Conservation (phyloP, 2,329 filamentous ascomycete species). For the Trichothecium sympodiale region DNA sequence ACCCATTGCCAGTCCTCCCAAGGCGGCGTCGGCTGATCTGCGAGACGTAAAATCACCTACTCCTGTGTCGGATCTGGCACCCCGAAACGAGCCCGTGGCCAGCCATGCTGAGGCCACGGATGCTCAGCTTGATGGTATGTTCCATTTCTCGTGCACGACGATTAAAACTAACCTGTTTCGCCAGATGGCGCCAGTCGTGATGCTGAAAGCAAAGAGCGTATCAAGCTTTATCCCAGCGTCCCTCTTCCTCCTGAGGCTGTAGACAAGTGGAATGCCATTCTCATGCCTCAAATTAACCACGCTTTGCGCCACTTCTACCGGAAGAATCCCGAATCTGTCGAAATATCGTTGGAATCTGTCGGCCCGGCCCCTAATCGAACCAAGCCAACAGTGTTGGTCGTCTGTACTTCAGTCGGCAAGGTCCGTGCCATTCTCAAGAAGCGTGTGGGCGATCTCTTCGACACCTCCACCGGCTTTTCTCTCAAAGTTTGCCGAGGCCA, state of each 20-base stretch:
- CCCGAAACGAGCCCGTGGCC: no score
- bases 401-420: slow-evolving; percentile 64
- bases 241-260: slow-evolving; percentile 48
- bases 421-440: slow-evolving; percentile 62
- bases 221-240: slow-evolving; percentile 49
- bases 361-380: slow-evolving; percentile 57
- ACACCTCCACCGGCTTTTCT: slow-evolving; percentile 48
- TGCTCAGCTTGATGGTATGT: not conserved
- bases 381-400: slow-evolving; percentile 63
- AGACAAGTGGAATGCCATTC: slow-evolving; percentile 58
- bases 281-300: slow-evolving; percentile 64
- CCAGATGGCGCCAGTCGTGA: no score
- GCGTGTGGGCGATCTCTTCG: slow-evolving; percentile 54
- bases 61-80: no score
- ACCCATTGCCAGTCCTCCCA: no score
- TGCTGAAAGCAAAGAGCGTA: slow-evolving; percentile 5
- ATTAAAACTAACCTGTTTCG: not conserved
- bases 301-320: slow-evolving; percentile 60
- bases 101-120: not conserved
- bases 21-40: not conserved
- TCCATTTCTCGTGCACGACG: not conserved
- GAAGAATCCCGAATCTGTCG: slow-evolving; percentile 65
- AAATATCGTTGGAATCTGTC: slow-evolving; percentile 66
- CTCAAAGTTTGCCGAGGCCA: slow-evolving; percentile 64
- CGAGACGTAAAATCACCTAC: slow-evolving; percentile 4